phyloP scores from a whole-genome alignment of 2,329 filamentous ascomycete genomes.

The Cordyceps cateniannulata region DNA sequence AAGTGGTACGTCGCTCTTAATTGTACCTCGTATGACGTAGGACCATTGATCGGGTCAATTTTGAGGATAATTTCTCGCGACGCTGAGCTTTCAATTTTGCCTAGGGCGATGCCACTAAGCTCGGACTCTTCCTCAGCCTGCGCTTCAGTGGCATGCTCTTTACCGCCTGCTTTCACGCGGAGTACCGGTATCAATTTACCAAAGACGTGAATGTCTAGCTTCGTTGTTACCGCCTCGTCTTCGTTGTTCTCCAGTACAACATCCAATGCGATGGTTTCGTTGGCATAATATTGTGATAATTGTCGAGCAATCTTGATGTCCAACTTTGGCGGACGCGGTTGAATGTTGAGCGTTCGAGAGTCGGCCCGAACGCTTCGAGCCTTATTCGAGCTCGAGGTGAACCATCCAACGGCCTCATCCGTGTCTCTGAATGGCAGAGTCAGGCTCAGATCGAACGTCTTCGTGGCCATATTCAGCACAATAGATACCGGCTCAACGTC shows the following conservation, averaged over 20 bases:
- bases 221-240: slow-evolving; percentile 67
- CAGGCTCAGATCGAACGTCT: slow-evolving; percentile 62
- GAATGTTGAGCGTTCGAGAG: slow-evolving; percentile 58
- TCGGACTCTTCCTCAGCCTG: slow-evolving; percentile 34
- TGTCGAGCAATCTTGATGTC: slow-evolving; percentile 61
- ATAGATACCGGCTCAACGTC: slow-evolving; percentile 61
- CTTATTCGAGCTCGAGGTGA: slow-evolving; percentile 34
- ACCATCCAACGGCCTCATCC: slow-evolving; percentile 43
- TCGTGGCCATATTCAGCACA: slow-evolving; percentile 55
- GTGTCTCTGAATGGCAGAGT: slow-evolving; percentile 46
- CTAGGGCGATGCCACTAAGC: slow-evolving; percentile 36
- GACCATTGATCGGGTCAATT: slow-evolving; percentile 44
- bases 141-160: slow-evolving; percentile 26
- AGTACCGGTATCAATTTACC: slow-evolving; percentile 49
- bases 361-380: slow-evolving; percentile 43
- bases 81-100: slow-evolving; percentile 40
- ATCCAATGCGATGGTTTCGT: slow-evolving; percentile 64
- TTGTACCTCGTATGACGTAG: slow-evolving; percentile 58
- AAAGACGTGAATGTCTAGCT: slow-evolving; percentile 61
- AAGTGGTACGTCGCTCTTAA: slow-evolving; percentile 74
- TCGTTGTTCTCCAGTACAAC: slow-evolving; percentile 76
- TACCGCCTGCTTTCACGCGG: slow-evolving; percentile 31
- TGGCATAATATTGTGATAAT: slow-evolving; percentile 72
- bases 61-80: slow-evolving; percentile 39
- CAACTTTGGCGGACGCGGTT: slow-evolving; percentile 89